Base-by-base conservation (phyloP, 1,139 yeast genomes). In the Sugiyamaella pinicola region DNA sequence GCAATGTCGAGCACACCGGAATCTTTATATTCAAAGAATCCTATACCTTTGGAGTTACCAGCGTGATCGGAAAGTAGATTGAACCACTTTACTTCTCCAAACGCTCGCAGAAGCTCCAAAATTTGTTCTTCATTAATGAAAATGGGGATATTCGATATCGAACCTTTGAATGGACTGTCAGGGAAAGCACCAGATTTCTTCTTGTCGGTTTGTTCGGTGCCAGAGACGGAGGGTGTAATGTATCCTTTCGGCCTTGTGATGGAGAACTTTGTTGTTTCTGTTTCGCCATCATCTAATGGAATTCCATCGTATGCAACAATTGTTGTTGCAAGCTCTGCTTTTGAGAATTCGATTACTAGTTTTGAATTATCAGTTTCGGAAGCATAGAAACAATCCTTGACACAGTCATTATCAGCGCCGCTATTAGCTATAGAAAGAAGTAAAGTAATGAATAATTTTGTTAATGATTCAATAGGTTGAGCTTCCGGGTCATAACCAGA, bases 241-340 rank as follows among this genome's bases (percentile, higher is more conserved):
- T 84, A 87, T 55, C 82, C 85, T n/a, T 72, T 70, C 1, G 95
- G 93, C 61, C 95, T 74, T 8, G 67, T 58, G 2, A 84, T 64
- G 1, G 58, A 62, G 12, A 83, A 62, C 8, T 41, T 55, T 12
- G 53, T 48, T 12, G 38, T 44, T 33, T 34, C 58, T n/a, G 52
- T 44, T 26, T 47, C 55, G 13, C 52, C 60, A 59, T 10, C 67
- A 10, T 73, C 74, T 49, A 74, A 65, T 15, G 62, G 57, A 17
- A 58, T 65, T 0, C 75, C 76, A 57, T 74, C 73, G 49, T 82
- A 70, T 1, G 86, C 75, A 35, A 77, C 69, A 1, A 81, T 74
- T 1, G 82, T 68, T 0, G 95, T 85, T 0, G 95, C 86, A 53
- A 80, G 74, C n/a, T 74, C 72, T 43, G 79, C 70, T 48, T 77